Conservation (phyloP, 2,329 filamentous ascomycete genomes). For the Paecilomyces fulvus region DNA sequence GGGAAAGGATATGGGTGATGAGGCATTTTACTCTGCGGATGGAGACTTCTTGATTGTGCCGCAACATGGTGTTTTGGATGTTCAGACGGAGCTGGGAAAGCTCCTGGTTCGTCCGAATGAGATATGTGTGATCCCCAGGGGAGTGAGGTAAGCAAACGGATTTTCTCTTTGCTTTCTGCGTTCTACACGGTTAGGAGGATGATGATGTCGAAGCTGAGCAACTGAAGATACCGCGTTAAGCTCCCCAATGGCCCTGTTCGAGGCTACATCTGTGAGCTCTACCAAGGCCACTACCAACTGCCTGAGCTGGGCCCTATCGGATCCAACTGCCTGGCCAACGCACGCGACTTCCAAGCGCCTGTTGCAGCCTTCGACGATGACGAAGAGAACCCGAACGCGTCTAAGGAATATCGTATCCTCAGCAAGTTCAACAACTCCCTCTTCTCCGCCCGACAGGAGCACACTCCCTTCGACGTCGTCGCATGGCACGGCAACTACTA, state of each 20-base stretch:
- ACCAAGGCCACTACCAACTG: conserved; percentile 62
- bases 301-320: conserved; percentile 68
- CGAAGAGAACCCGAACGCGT: conserved; percentile 25
- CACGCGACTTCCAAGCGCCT: conserved; percentile 66
- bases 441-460: conserved; percentile 56
- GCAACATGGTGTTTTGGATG: conserved; percentile 65
- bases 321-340: conserved; percentile 65
- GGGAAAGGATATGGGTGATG: conserved; percentile 66
- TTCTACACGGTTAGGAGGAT: neutral
- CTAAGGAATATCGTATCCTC: conserved; percentile 46
- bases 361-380: conserved; percentile 61
- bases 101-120: conserved; percentile 70
- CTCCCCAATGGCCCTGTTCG: conserved; percentile 54
- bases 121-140: conserved; percentile 67
- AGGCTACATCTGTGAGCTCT: conserved; percentile 69
- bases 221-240: conserved; percentile 54
- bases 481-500: conserved; percentile 76
- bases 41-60: conserved; percentile 70
- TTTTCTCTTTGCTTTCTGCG: neutral
- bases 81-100: conserved; percentile 68
- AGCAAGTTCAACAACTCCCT: conserved; percentile 61
- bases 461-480: conserved; percentile 70
- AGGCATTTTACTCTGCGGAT: conserved; percentile 78
- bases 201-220: neutral
- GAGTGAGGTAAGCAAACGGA: conserved; percentile 43